A percentile compares a stretch with the other conserved stretches of the same genome.
These are phyloP conservation scores for Ogataea nakhonphanomensis DNA, from an alignment of 805 yeast species.

Conservation along the genomic window DNA sequence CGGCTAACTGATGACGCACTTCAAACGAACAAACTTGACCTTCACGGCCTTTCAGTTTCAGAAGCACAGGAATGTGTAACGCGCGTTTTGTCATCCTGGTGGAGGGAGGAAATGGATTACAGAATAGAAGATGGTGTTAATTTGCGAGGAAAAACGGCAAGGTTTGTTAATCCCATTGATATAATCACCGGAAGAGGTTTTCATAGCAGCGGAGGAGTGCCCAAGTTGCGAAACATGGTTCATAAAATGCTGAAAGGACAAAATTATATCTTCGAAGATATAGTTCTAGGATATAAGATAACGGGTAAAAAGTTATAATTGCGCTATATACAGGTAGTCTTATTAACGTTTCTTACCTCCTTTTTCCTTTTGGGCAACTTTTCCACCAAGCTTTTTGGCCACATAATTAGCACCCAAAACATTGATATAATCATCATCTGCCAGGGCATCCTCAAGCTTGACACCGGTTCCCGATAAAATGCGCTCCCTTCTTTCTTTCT, in stretches of 20 bases:
- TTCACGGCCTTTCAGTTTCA: slow-evolving; percentile 50
- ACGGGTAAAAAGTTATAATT: slow-evolving; percentile 4
- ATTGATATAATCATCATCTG: slow-evolving; percentile 49
- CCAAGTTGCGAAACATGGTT: slow-evolving; percentile 46
- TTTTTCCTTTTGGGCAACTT: slow-evolving; percentile 31
- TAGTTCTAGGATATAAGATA: slow-evolving; percentile 36
- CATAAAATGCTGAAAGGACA: slow-evolving; percentile 35
- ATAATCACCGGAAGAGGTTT: slow-evolving; percentile 69
- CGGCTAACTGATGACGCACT: slow-evolving; percentile 3
- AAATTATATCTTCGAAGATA: slow-evolving; percentile 46
- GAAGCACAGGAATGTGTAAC: slow-evolving; percentile 42
- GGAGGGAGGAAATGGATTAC: slow-evolving; percentile 49
- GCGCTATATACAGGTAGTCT: slow-evolving; percentile 5
- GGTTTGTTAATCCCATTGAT: slow-evolving; percentile 40
- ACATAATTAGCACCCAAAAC: slow-evolving; percentile 48
- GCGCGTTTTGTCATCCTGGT: slow-evolving; percentile 50
- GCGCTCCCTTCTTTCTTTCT: slow-evolving; percentile 28
- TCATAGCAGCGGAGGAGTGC: slow-evolving; percentile 57
- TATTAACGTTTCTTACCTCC: slow-evolving; percentile 22
- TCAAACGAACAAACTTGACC: slow-evolving; percentile 39
- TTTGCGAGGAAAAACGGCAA: slow-evolving; percentile 33
- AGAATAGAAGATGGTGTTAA: slow-evolving; percentile 42
- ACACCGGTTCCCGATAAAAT: slow-evolving; percentile 29
- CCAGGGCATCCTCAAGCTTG: slow-evolving; percentile 20
- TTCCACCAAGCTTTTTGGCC: slow-evolving; percentile 37